Conservation (phyloP, 2,329 filamentous ascomycete species). For the Trichoderma cornu-damae region DNA sequence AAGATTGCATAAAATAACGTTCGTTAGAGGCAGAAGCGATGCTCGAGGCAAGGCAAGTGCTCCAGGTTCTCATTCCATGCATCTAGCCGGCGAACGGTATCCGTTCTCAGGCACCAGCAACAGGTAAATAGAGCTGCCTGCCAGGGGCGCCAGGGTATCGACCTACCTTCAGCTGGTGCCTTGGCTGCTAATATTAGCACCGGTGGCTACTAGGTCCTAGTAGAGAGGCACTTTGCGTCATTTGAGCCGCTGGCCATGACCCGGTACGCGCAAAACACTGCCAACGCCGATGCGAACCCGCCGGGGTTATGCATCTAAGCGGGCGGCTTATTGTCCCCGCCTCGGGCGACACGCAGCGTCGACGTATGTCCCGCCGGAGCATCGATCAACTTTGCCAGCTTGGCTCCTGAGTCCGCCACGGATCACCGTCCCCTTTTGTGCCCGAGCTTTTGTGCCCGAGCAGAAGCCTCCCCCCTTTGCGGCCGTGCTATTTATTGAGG, state of each 20-base stretch:
- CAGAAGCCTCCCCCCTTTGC: not conserved
- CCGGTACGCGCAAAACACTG: conserved; percentile 15
- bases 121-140: no score
- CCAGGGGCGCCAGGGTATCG: no score
- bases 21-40: not conserved
- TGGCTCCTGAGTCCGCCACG: conserved; percentile 12
- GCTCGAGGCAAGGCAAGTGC: not conserved
- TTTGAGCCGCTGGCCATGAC: conserved; percentile 18
- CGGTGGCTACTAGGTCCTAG: no score
- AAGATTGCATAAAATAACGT: not conserved
- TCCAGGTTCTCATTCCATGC: not conserved
- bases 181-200: not conserved
- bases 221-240: conserved; percentile 24
- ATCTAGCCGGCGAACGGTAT: not conserved
- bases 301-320: conserved; percentile 16
- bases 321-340: conserved; percentile 12
- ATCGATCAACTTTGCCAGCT: conserved; percentile 19
- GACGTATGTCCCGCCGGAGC: conserved; percentile 21
- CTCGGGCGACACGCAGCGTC: conserved; percentile 21
- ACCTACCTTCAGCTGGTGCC: no score
- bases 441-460: not conserved
- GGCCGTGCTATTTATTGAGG: conserved; percentile 16
- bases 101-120: no score
- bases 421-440: conserved; percentile 11
- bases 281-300: not conserved